Conservation (phyloP, 805 yeast genomes). For the Yamadazyma tumulicola region DNA sequence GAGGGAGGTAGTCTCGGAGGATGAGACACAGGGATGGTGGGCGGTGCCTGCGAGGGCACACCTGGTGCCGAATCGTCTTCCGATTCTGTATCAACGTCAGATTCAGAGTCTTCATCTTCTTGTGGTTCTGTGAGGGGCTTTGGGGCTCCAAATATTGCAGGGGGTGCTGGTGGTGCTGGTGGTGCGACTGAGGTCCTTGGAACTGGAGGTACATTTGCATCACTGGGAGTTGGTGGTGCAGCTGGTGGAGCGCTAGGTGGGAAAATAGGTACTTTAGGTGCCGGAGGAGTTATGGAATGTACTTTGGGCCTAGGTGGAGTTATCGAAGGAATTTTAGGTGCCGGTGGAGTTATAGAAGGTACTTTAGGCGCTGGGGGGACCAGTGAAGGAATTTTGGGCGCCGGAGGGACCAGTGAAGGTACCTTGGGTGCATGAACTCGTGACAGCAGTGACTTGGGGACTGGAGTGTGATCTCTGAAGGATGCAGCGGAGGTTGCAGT, state of each 20-base stretch:
- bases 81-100: constrained; percentile 9
- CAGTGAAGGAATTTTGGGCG: constrained; percentile 10
- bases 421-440: constrained; percentile 15
- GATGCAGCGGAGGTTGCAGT: constrained; percentile 12
- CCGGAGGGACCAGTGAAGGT: constrained; percentile 7
- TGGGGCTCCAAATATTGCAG: constrained; percentile 17
- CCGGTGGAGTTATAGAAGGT: constrained; percentile 14
- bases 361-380: constrained; percentile 19
- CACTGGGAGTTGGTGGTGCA: constrained; percentile 15
- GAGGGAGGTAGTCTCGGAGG: constrained; percentile 24
- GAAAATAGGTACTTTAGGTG: constrained; percentile 2
- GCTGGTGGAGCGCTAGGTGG: constrained; percentile 12
- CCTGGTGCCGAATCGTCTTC: constrained; percentile 16
- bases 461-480: constrained; percentile 11
- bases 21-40: constrained; percentile 30
- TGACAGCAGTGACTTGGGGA: constrained; percentile 15
- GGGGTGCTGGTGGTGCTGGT: constrained; percentile 28
- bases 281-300: constrained; percentile 14
- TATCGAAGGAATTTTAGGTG: constrained; percentile 3
- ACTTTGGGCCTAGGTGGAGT: constrained; percentile 19
- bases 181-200: constrained; percentile 1
- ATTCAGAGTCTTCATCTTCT: constrained; percentile 6
- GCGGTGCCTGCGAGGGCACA: constrained; percentile 23
- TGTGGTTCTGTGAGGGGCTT: constrained; percentile 5
- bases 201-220: constrained; percentile 5